Base-by-base conservation (phyloP, 306 rosid species). In the Cicer arietinum region DNA sequence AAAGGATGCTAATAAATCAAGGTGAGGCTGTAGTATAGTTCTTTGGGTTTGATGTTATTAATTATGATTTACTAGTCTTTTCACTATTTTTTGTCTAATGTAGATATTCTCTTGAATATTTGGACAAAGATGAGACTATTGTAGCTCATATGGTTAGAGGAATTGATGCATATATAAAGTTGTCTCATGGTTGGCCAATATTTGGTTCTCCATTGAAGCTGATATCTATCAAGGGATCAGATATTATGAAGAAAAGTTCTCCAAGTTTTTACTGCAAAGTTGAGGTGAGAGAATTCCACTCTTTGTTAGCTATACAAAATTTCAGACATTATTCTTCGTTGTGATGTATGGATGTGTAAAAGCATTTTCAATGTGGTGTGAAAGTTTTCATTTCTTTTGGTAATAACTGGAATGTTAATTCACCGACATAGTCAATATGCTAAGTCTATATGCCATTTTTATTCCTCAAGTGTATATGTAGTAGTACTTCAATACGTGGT, bases 151-250 rank as follows among this genome's bases (percentile, higher is more conserved):
- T 91, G 80, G 82, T 79, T 58, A 86, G 89, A 52, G 93, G 89
- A 63, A 77, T 89, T 67, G 97, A 84, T 81, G 95, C 90, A 60
- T 74, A 71, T 75, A 86, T 94, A 73, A 86, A 82, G 89, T 79
- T 90, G 16, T 78, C 96, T 71, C 86, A 87, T 69, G 87, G 85
- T 80, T 90, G 96, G 98, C 98, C 97, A 42, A 7, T 85, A 42
- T 62, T 77, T 51, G 84, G 80, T 65, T 88, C 90, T 82, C 96
- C 93, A 17, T 70, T 90, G 87, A 86, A 80, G 81, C 89, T 93
- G 67, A 78, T 79, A 52, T 85, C 87, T 71, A 86, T 91, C 53
- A 86, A 85, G 85, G 82, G 80, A 79, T 89, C 92, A 12, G 86
- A 88, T 74, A 80, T 74, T 53, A 69, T 71, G 69, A 84, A 86